Base-by-base conservation (phyloP, 2,329 filamentous ascomycete species). In the Pyrenophora tritici-repentis region DNA sequence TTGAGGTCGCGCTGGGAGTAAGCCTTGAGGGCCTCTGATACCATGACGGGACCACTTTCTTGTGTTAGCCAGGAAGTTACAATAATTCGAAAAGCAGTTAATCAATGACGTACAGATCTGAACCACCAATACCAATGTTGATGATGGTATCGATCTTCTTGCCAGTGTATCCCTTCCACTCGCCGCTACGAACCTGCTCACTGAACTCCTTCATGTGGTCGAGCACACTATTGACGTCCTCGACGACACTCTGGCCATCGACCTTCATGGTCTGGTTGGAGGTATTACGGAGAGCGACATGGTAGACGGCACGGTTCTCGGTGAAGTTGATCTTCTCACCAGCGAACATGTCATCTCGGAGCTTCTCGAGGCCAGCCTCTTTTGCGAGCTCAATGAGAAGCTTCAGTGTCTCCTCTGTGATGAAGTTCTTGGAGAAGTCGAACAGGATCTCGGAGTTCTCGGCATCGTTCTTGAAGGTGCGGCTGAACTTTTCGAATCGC, bases 241-340 rank as follows among this genome's bases (percentile, higher is more conserved):
- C 90, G 74, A 97, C 93, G 69, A 99, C 94, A 72, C 95, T 93
- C 78, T 91, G 81, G 56, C 92, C 93, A 62, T 97, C 88, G 26
- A 97, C 94, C 77, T 90, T 74, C 84, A 88, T 86, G 40, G 81
- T 86, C 83, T 90, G 86, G 73, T 90, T 91, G 74, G 85, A 83
- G 59, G 91, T 87, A 75, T 99, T 99, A 74, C 94, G 89, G 71
- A 99, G 84, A 41, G 94, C 94, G 64, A 90, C 85, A 79, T 99
- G 94, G 81, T 96, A 96, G 61, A 99, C 94, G 61, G 94, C 94
- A 61, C 94, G 88, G 73, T 93, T 82, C 82, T 99, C 94, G 54
- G 94, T 99, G 80, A 97, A 97, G 85, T 99, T 99, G 83, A 99
- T 97, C 84, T 95, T 93, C 73, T 97, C 90, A 66, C 94, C 94